Conservation (phyloP, 306 rosid species). For the Dalbergia cochinchinensis region DNA sequence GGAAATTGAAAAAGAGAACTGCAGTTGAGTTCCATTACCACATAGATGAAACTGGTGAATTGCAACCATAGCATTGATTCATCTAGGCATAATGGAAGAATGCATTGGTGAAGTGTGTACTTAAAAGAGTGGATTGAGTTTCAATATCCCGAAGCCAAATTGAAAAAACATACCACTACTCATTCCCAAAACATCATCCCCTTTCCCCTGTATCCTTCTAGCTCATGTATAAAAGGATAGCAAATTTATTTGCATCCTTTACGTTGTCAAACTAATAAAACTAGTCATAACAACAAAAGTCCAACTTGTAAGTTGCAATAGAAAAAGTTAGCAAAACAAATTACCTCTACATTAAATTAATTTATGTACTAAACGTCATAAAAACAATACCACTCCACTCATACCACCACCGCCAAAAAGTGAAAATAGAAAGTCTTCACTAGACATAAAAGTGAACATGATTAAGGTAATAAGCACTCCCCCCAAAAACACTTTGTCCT, state of each 20-base stretch:
- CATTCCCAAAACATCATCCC: conserved; percentile 11
- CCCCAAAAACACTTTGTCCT: not conserved
- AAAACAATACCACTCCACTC: not conserved
- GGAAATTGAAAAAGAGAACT: conserved; percentile 20
- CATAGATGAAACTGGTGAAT: conserved; percentile 10
- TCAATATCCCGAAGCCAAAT: conserved; percentile 15
- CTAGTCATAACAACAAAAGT: not conserved
- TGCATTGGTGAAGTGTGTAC: not conserved
- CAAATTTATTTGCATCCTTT: not conserved
- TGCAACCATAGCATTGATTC: conserved; percentile 1
- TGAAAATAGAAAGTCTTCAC: not conserved
- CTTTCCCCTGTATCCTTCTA: not conserved
- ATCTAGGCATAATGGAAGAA: conserved; percentile 20
- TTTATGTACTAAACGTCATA: not conserved
- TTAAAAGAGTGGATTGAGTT: not conserved
- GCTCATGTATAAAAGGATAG: not conserved
- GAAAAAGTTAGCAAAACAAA: not conserved
- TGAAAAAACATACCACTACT: not conserved
- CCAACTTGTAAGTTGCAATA: not conserved
- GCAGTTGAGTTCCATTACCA: not conserved
- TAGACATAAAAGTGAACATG: not conserved
- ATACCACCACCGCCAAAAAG: not conserved
- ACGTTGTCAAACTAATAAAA: not conserved
- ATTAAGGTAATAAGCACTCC: not conserved
- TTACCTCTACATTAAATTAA: not conserved